A percentile compares a stretch with the other conserved stretches of the same genome.
Conservation (phyloP, 2,329 filamentous ascomycete genomes). For the Kalaharituber pfeilii region DNA sequence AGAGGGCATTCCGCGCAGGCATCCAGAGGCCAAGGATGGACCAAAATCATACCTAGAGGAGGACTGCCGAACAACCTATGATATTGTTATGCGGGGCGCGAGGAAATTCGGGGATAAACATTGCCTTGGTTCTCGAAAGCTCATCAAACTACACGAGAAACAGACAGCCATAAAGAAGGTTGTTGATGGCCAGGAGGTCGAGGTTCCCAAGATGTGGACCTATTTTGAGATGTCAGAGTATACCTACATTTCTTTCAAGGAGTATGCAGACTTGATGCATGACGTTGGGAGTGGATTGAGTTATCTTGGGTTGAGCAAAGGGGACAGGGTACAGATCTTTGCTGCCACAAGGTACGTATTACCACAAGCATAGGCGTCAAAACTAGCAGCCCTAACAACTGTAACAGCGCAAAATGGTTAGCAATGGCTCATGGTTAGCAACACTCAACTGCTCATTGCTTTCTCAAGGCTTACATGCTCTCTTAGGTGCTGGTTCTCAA, state of each 20-base stretch:
- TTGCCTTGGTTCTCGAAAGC: constrained; percentile 52
- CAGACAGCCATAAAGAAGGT: constrained; percentile 81
- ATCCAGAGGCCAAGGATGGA: constrained; percentile 51
- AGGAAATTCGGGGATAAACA: constrained; percentile 44
- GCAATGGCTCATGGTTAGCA: constrained; percentile 52
- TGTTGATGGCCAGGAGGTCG: constrained; percentile 57
- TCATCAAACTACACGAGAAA: constrained; percentile 64
- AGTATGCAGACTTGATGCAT: constrained; percentile 55
- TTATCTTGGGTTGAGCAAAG: constrained; percentile 50
- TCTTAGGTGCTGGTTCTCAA: constrained; percentile 50
- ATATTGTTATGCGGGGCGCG: constrained; percentile 55
- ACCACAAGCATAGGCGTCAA: neutral
- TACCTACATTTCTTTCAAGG: constrained; percentile 57
- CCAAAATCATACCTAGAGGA: constrained; percentile 48
- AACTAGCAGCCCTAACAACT: neutral
- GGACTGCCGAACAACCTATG: constrained; percentile 59
- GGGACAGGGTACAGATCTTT: constrained; percentile 61
- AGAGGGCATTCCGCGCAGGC: constrained; percentile 69
- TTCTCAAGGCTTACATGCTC: neutral
- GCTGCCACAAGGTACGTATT: constrained; percentile 54
- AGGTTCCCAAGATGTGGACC: constrained; percentile 81
- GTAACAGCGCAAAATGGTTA: constrained; percentile 58
- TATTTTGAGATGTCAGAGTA: constrained; percentile 72
- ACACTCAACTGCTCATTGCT: neutral
- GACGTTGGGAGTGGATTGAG: constrained; percentile 56